Evolutionary conservation across 2,329 filamentous ascomycete species (phyloP), one percentile per base, ranked within the genome.

Genomic region (Lasiodiplodia theobromae): DNA sequence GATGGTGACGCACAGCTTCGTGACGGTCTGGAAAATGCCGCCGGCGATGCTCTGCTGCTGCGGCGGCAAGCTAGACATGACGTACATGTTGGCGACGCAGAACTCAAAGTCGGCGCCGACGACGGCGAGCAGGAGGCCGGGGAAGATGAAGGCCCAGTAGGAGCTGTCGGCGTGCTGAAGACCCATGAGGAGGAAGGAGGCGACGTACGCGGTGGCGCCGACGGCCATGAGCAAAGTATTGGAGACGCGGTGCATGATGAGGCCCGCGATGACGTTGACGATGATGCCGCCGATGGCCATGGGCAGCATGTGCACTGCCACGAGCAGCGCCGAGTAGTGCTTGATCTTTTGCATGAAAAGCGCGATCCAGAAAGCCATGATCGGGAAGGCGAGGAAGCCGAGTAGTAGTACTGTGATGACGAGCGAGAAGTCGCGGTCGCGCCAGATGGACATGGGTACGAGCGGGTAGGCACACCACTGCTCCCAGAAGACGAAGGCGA

Each of bases 81-180:
- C 89, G 71, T 91, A 92, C 85, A 92, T 89, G 72, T 92, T 92
- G 3, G 87, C 86, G 25, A 92, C 89, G 69, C 91, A 91, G 76
- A 91, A 92, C 69, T 91, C 86, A 40, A 92, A 86, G 74, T 92
- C 90, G 0, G 89, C 89, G 1, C 90, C 90, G 4, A 90, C 80
- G 1, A 91, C 89, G 25, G 86, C 85, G 31, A 92, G 77, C 18
- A 88, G 77, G 49, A 91, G 77, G 0, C 85, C 84, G 0, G 89
- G 88, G 74, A 92, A 92, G 6, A 86, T 83, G 69, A 90, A 88
- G 0, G 85, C 85, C 89, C 89, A 92, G 75, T 92, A 92, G 21
- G 81, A 84, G 67, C 84, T 84, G 11, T 85, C 81, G 1, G 83
- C 75, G 49, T 81, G 78, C 73, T 90, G 87, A 60, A 91, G 83